Base-by-base conservation (phyloP, 1,284 basidiomycete genomes). In the Naganishia liquefaciens region DNA sequence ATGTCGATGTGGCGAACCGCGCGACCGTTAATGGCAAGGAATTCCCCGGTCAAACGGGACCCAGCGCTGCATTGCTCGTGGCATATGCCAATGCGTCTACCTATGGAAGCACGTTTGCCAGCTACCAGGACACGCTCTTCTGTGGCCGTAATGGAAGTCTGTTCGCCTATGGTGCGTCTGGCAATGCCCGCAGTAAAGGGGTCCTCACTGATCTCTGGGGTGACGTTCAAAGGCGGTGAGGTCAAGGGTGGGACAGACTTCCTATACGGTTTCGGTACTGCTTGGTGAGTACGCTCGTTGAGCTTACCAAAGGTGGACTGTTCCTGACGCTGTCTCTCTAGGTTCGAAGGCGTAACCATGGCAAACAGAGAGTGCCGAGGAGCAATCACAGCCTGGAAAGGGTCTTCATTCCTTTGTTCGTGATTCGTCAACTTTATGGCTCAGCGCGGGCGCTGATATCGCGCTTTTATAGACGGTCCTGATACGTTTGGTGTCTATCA, bases 81-180 rank as follows among this genome's bases (percentile, higher is more conserved):
- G 68, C 68, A 3, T 71, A 71, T 53, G 68, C 63, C 47, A 70
- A 70, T 44, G 84, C 85, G 11, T 87, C 86, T 0, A 87, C 87
- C 73, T 88, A 88, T 67, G 85, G 84, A 0, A 87, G 86, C 68
- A 79, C 82, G 1, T 86, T 87, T 68, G 79, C 82, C 9, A 84
- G 85, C 69, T 87, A 78, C 64, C 87, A 88, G 70, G 87, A 88
- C 72, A 87, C 87, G 0, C 85, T 84, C 82, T 88, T 85, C 70
- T 84, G 84, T 0, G 87, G 86, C 0, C 76, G 81, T 0, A 85
- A 83, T 58, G 84, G 80, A 5, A 84, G 82, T 70, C 86, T 86
- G 0, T 86, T 85, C 68, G 83, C 84, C 9, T 81, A 84, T 10
- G 85, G 87, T 67, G 5, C 5, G 57, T 46, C 10, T 17, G 5